phyloP scores from a whole-genome alignment of 2,329 filamentous ascomycete genomes.

The Penicillium sp. region DNA sequence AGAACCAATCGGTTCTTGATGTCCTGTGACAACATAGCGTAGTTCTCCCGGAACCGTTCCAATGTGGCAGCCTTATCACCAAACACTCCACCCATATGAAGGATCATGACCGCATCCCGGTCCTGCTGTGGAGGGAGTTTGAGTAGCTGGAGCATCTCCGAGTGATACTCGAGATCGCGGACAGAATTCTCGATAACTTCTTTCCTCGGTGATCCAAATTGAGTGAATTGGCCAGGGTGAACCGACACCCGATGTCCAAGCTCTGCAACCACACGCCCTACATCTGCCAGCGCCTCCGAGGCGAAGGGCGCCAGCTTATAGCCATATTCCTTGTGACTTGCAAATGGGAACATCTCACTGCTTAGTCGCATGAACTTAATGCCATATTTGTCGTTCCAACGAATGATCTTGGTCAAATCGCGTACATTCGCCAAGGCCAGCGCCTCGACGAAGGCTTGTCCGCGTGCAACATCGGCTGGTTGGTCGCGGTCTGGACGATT shows the following conservation, averaged over 20 bases:
- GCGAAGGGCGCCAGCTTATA: slow-evolving; percentile 85
- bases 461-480: slow-evolving; percentile 63
- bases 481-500: slow-evolving; percentile 77
- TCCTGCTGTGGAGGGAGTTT: slow-evolving; percentile 74
- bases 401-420: slow-evolving; percentile 80
- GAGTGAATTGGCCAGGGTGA: slow-evolving; percentile 90
- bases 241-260: slow-evolving; percentile 82
- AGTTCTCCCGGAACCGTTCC: slow-evolving; percentile 73
- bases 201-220: slow-evolving; percentile 76
- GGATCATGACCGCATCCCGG: slow-evolving; percentile 85
- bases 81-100: slow-evolving; percentile 90
- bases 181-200: slow-evolving; percentile 74
- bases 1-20: slow-evolving; percentile 80
- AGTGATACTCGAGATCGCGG: slow-evolving; percentile 82
- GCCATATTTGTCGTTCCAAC: slow-evolving; percentile 87
- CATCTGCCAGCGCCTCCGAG: slow-evolving; percentile 70
- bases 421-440: slow-evolving; percentile 77
- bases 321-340: slow-evolving; percentile 80
- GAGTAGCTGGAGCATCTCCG: slow-evolving; percentile 76
- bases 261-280: slow-evolving; percentile 71
- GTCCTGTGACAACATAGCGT: slow-evolving; percentile 61
- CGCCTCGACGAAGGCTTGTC: slow-evolving; percentile 69
- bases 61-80: slow-evolving; percentile 80
- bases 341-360: slow-evolving; percentile 96
- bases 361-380: slow-evolving; percentile 92